Conservation (phyloP, 352 stramenopile species). For the Albugo laibachii region DNA sequence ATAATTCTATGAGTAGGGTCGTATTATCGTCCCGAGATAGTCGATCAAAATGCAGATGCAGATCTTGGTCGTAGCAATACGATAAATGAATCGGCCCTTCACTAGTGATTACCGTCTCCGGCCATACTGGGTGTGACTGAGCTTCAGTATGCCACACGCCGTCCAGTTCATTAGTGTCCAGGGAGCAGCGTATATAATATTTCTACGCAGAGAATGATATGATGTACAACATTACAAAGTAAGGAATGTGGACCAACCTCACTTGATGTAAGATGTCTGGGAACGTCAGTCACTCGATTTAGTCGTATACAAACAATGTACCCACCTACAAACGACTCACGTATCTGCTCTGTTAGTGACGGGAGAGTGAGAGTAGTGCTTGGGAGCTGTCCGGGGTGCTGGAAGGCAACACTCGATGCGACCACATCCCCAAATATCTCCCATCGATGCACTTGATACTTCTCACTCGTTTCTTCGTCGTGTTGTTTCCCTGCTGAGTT, state of each 20-base stretch:
- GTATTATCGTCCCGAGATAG: slow-evolving; percentile 74
- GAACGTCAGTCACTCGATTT: slow-evolving; percentile 41
- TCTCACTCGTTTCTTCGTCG: slow-evolving; percentile 19
- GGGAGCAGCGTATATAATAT: slow-evolving; percentile 67
- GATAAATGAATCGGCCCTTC: not conserved
- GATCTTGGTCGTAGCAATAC: slow-evolving; percentile 19
- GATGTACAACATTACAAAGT: not conserved
- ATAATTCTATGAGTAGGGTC: slow-evolving; percentile 65
- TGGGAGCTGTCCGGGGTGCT: slow-evolving; percentile 26
- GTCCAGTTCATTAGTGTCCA: slow-evolving; percentile 72
- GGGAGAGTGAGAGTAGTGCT: slow-evolving; percentile 65
- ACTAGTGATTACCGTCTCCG: slow-evolving; percentile 11
- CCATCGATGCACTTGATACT: slow-evolving; percentile 17
- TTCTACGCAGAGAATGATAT: slow-evolving; percentile 13
- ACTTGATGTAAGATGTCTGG: slow-evolving; percentile 19
- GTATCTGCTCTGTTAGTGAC: slow-evolving; percentile 59
- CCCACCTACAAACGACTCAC: slow-evolving; percentile 62
- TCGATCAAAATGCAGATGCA: slow-evolving; percentile 69
- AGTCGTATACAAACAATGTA: slow-evolving; percentile 61
- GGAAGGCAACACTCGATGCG: slow-evolving; percentile 73
- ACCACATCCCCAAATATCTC: slow-evolving; percentile 76
- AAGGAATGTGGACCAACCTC: slow-evolving; percentile 5
- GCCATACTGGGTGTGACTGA: slow-evolving; percentile 28
- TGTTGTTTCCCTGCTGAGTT: slow-evolving; percentile 12
- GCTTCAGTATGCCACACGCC: slow-evolving; percentile 69